Base-by-base conservation (phyloP, 2,329 filamentous ascomycete species). In the Juglanconis sp. region DNA sequence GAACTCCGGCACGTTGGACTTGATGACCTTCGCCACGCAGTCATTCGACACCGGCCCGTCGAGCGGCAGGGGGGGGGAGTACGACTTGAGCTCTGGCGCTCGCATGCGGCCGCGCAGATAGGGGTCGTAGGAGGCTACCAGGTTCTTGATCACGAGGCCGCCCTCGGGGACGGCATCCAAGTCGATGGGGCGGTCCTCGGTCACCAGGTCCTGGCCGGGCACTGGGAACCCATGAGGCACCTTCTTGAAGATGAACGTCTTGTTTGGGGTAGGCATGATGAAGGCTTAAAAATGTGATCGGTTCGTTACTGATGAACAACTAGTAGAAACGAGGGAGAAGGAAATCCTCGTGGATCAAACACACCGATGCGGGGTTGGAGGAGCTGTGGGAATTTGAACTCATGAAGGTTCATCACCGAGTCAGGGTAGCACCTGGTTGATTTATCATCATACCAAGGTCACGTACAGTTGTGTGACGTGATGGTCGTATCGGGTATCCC, bases 21-120 rank as follows among this genome's bases (percentile, higher is more conserved):
- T 89, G 68, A 94, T 68, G 32, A 96, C 87, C 69, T 86, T 87
- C 65, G 84, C 81, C 65, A 96, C 79, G 56, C 78, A 80, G 65
- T 74, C 73, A 74, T 87, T 93, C 65, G 75, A 76, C 64, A 96
- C 83, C 64, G 90, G 84, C 67, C 83, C 74, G 71, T 81, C 80
- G 51, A 90, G 73, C 15, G 79, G 71, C 69, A 87, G 91, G 2
- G 88, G 74, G 1, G 87, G 79, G 30, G 79, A 72, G 78, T 92
- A 95, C 9, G 89, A 92, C 76, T 89, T 85, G 70, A 76, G 68
- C 40, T 78, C 72, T 6, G 89, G 70, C 52, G 80, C 74, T 52
- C 91, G 87, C 89, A 96, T 93, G 66, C 85, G 84, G 63, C 89
- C 89, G 60, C 92, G 89, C 79, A 90, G 86, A 78, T 96, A 96